phyloP scores from a whole-genome alignment of 2,329 filamentous ascomycete genomes.

The Pseudogymnoascus sp. region DNA sequence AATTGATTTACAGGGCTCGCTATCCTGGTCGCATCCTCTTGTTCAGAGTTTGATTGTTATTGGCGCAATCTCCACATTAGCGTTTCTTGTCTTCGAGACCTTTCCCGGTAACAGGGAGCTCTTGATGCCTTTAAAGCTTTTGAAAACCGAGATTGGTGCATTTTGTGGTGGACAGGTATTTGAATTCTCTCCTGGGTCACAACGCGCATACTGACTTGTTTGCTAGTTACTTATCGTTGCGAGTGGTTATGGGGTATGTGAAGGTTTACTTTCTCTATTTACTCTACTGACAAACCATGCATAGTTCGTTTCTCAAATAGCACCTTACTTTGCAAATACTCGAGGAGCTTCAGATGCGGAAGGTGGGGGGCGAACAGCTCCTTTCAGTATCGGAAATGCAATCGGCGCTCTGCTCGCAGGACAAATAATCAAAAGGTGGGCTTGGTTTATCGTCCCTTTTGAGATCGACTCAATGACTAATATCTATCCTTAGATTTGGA shows the following conservation, averaged over 20 bases:
- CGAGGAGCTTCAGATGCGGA: constrained; percentile 6
- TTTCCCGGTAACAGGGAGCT: constrained; percentile 17
- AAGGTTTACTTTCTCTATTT: not conserved
- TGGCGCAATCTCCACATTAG: constrained; percentile 13
- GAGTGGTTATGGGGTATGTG: constrained; percentile 18
- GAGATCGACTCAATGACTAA: not conserved
- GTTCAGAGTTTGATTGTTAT: constrained; percentile 11
- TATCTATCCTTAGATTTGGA: constrained; percentile 13
- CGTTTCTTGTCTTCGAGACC: constrained; percentile 16
- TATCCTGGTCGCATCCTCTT: constrained; percentile 16
- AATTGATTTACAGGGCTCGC: constrained; percentile 16
- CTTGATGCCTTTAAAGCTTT: constrained; percentile 17
- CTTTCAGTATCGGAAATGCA: constrained; percentile 8
- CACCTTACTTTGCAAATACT: constrained; percentile 12
- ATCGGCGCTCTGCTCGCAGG: not conserved
- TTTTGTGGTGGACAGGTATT: constrained; percentile 18
- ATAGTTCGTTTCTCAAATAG: constrained; percentile 19
- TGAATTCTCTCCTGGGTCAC: not conserved
- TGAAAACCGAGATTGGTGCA: constrained; percentile 18
- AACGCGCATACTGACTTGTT: constrained; percentile 5
- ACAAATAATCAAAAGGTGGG: constrained; percentile 12
- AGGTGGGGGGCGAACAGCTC: not conserved
- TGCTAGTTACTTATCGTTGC: constrained; percentile 16
- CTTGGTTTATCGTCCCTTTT: not conserved
- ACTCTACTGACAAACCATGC: constrained; percentile 8